These are phyloP conservation scores for Neocatenulostroma microsporum DNA, from an alignment of 2,329 filamentous ascomycete species.

Conservation along the genomic window DNA sequence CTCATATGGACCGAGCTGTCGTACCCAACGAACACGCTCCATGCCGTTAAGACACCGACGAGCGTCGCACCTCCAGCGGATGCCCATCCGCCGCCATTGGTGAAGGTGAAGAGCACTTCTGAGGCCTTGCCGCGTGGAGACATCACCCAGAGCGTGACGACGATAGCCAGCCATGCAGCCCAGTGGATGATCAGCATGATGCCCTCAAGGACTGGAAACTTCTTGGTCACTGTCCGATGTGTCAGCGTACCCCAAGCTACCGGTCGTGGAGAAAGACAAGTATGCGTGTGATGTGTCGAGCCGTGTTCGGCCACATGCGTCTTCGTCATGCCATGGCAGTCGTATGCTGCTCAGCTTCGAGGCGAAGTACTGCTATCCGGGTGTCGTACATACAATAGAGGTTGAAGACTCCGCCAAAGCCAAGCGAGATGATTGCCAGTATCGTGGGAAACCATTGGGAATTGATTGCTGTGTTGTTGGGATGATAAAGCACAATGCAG, in stretches of 20 bases:
- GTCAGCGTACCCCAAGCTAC: no score
- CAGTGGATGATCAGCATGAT: slow-evolving; percentile 44
- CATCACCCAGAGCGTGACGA: slow-evolving; percentile 38
- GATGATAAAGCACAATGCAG: slow-evolving; percentile 1
- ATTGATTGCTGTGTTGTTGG: not conserved
- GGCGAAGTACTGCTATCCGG: no score
- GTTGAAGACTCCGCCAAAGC: slow-evolving; percentile 32
- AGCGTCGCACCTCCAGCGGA: slow-evolving; percentile 35
- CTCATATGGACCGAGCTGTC: slow-evolving; percentile 22
- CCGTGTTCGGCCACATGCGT: no score
- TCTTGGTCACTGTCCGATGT: no score
- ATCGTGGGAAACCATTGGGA: slow-evolving; percentile 6
- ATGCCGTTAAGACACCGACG: slow-evolving; percentile 6
- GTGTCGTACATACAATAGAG: no score
- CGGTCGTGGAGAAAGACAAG: no score
- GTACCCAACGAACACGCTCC: slow-evolving; percentile 24
- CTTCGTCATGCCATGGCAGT: no score
- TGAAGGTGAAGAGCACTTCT: slow-evolving; percentile 34
- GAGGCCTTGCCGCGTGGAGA: slow-evolving; percentile 3
- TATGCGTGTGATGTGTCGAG: no score
- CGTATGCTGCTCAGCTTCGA: no score
- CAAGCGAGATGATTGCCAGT: slow-evolving; percentile 20
- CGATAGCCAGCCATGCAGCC: slow-evolving; percentile 45
- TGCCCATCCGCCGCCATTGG: slow-evolving; percentile 40
- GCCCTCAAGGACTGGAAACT: slow-evolving; percentile 42